Evolutionary conservation across 2,329 filamentous ascomycete genomes (phyloP).

Genomic region (Claviceps digitariae): DNA sequence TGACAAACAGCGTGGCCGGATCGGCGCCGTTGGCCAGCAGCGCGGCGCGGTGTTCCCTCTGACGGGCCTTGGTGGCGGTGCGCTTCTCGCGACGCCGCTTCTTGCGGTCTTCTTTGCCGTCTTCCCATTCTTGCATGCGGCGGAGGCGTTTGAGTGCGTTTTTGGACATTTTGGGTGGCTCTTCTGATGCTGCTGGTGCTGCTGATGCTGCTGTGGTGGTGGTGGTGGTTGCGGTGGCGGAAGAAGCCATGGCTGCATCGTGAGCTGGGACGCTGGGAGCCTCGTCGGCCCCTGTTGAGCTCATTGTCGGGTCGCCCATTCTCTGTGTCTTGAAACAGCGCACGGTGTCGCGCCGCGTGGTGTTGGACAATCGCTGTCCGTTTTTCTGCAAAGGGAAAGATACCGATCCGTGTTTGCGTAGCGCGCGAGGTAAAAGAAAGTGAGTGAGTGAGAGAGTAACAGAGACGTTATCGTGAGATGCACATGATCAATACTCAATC

Average conservation of each 20-base stretch:
- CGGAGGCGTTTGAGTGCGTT: conserved; percentile 71
- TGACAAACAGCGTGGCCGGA: conserved; percentile 19
- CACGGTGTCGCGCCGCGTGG: no score
- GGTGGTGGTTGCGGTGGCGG: neutral
- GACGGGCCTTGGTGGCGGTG: conserved; percentile 31
- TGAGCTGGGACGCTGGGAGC: neutral
- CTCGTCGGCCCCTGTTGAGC: neutral
- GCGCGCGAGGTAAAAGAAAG: neutral
- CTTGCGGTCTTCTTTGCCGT: conserved; percentile 46
- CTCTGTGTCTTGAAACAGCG: neutral
- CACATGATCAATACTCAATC: neutral
- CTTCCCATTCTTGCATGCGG: conserved; percentile 63
- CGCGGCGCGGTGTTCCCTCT: conserved; percentile 34
- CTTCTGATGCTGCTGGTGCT: neutral
- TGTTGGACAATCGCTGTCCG: no score
- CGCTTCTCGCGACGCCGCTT: conserved; percentile 41
- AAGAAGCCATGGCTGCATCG: neutral
- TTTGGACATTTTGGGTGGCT: conserved; percentile 50
- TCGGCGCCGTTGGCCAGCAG: conserved; percentile 35
- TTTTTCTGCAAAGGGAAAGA: neutral
- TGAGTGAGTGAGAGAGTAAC: no score
- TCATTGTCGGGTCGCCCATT: neutral
- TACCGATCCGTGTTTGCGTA: neutral
- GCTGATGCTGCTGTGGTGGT: neutral
- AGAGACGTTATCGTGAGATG: neutral